These are phyloP conservation scores for Pichia sp. DNA, from an alignment of 1,139 yeast species.

Conservation along the genomic window DNA sequence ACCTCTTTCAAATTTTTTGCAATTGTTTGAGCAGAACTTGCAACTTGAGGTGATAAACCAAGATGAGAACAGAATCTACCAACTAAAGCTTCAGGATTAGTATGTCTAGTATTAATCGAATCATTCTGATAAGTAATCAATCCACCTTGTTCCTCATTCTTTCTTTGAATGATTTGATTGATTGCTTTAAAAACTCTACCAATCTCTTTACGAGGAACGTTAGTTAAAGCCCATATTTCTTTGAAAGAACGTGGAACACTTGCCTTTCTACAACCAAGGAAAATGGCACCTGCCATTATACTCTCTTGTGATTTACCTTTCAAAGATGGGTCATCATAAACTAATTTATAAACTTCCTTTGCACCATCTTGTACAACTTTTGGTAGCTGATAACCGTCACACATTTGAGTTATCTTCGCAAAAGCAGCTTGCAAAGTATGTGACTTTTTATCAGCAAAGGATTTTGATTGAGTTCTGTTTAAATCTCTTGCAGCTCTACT, in stretches of 20 bases:
- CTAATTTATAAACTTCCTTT: constrained; percentile 89
- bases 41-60: constrained; percentile 77
- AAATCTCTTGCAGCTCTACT: constrained; percentile 76
- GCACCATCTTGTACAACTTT: constrained; percentile 96
- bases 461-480: constrained; percentile 81
- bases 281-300: constrained; percentile 94
- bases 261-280: constrained; percentile 92
- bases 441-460: constrained; percentile 81
- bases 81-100: constrained; percentile 89
- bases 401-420: constrained; percentile 88
- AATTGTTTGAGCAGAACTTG: constrained; percentile 90
- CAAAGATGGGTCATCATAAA: constrained; percentile 79
- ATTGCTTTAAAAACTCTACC: constrained; percentile 83
- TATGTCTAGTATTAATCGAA: constrained; percentile 75
- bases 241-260: constrained; percentile 91
- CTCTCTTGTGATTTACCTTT: constrained; percentile 91
- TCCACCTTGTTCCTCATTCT: constrained; percentile 39
- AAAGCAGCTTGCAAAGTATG: constrained; percentile 85
- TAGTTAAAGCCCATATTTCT: constrained; percentile 92
- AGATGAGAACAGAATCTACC: constrained; percentile 94
- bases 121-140: constrained; percentile 37
- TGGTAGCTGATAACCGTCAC: constrained; percentile 94
- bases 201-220: constrained; percentile 90
- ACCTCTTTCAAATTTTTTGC: constrained; percentile 85
- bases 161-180: constrained; percentile 66